Base-by-base conservation (phyloP, 768 basidiomycete species). In the Amanita pseudoporphyria region DNA sequence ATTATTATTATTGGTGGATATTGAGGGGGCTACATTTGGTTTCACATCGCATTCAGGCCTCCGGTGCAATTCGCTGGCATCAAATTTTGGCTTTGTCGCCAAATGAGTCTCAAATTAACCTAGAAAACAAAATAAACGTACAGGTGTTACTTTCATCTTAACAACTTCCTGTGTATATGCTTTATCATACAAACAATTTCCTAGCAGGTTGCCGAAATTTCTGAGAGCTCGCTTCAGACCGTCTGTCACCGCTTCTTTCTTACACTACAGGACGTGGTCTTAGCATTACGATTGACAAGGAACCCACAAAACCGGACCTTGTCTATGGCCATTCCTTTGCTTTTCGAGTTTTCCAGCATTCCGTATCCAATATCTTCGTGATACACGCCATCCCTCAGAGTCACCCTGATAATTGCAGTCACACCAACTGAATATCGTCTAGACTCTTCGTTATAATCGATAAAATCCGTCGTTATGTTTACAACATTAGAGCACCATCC, bases 111-210 rank as follows among this genome's bases (percentile, higher is more conserved):
- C 28, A 43, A 22, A 31, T 21, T 10, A 38, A 16, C 9, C 39
- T 53, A 1, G 50, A 42, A 37, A 35, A 14, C 6, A 14, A 39
- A 14, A 19, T n/a, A 28, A 28, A 76, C 85, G 51, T 58, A 95
- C 93, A 3, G 81, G 79, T 26, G 78, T 76, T 0, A 89, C 81
- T 62, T 90, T 95, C 55, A 98, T 84, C 67, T 94, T 95, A 35
- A 78, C 69, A 7, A 99, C 72, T 60, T 94, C 87, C 42, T 84
- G 76, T 0, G 87, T 77, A 63, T 91, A 97, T 5, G 76, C 64
- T 67, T 95, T 96, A 69, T 98, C 96, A 59, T 98, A 98, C n/a
- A 98, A 67, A 65, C 96, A 99, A 58, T 96, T 95, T 1, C 96
- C 96, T 13, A 98, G 72, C 2, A 98, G 70, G 62, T 94, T 96